These are phyloP conservation scores for Fusarium sp. DNA, from an alignment of 2,329 filamentous ascomycete genomes.

Conservation along the genomic window DNA sequence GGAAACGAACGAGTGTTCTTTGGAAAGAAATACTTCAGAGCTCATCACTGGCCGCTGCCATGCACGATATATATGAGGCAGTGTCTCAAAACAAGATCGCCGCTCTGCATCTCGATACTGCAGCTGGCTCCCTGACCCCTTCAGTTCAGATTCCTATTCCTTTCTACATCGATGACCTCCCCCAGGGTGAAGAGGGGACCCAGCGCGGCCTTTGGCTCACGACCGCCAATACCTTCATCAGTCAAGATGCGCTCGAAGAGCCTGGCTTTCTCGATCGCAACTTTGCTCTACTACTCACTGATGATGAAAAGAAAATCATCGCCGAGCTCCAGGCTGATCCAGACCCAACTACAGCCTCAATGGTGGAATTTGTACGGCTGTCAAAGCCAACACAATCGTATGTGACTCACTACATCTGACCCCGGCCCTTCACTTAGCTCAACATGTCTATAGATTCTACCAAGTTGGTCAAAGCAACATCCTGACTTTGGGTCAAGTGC, in stretches of 20 bases:
- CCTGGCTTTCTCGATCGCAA: slow-evolving; percentile 80
- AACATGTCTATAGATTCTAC: slow-evolving; percentile 57
- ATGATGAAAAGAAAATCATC: slow-evolving; percentile 78
- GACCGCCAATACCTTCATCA: slow-evolving; percentile 79
- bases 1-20: slow-evolving; percentile 68
- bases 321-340: slow-evolving; percentile 80
- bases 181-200: slow-evolving; percentile 72
- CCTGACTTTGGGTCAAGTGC: slow-evolving; percentile 81
- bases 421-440: not conserved
- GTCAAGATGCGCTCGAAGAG: slow-evolving; percentile 73
- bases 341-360: slow-evolving; percentile 77
- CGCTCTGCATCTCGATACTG: slow-evolving; percentile 77
- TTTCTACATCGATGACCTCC: slow-evolving; percentile 77
- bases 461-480: slow-evolving; percentile 77
- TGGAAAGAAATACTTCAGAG: slow-evolving; percentile 76
- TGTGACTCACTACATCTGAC: slow-evolving; percentile 37
- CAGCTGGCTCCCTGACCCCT: slow-evolving; percentile 65
- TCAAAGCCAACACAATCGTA: slow-evolving; percentile 74
- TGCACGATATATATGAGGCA: slow-evolving; percentile 82
- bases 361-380: slow-evolving; percentile 83
- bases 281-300: slow-evolving; percentile 84
- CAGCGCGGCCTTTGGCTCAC: slow-evolving; percentile 86
- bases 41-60: slow-evolving; percentile 83
- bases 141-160: slow-evolving; percentile 72
- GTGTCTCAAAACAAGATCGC: slow-evolving; percentile 88